Percentiles rank a stretch among this genome's conserved stretches.
phyloP scores from a whole-genome alignment of 2,329 filamentous ascomycete genomes.

The Aureobasidium sp. region DNA sequence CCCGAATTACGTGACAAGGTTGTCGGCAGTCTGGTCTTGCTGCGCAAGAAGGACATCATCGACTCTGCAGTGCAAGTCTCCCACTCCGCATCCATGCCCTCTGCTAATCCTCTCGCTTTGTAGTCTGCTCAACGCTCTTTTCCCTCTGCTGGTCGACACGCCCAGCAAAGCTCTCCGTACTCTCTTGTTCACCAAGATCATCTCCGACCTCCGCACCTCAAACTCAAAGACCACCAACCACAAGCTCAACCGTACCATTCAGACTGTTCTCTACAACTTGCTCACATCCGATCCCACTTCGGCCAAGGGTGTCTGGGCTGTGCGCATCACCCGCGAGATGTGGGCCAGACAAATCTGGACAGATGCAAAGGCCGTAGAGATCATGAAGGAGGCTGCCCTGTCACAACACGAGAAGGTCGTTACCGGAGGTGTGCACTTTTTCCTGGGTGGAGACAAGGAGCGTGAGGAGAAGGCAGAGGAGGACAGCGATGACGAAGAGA shows the following conservation, averaged over 20 bases:
- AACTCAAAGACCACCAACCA: conserved; percentile 88
- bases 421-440: conserved; percentile 81
- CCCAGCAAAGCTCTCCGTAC: conserved; percentile 82
- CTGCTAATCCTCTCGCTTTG: conserved; percentile 11
- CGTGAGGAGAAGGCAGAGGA: conserved; percentile 81
- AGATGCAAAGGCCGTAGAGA: conserved; percentile 88
- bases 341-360: conserved; percentile 98
- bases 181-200: conserved; percentile 81
- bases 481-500: conserved; percentile 72
- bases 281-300: conserved; percentile 79
- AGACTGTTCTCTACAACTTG: conserved; percentile 88
- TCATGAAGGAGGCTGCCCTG: conserved; percentile 91
- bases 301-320: conserved; percentile 85
- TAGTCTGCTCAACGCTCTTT: conserved; percentile 76
- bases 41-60: conserved; percentile 86
- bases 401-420: conserved; percentile 91
- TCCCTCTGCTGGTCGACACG: conserved; percentile 87
- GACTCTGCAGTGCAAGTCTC: conserved; percentile 60
- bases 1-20: conserved; percentile 88
- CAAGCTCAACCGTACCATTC: conserved; percentile 83
- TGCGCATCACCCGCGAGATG: conserved; percentile 88
- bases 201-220: conserved; percentile 80
- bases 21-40: conserved; percentile 77
- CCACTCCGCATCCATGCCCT: conserved; percentile 15
- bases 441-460: conserved; percentile 92